Conservation (phyloP, 176 grass and related monocot genomes). For the Sorghum bicolor region Sorghum_bicolor_NCBIv3 NC_012876.2:57457001-57457500, state of each 20-base stretch:
- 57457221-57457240: constrained; percentile 54
- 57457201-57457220: constrained; percentile 45
- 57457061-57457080: constrained; percentile 48
- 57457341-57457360: constrained; percentile 52
- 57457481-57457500: too few species aligned
- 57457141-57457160: constrained; percentile 47
- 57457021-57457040: constrained; percentile 63
- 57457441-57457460: constrained; percentile 48
- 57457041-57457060: constrained; percentile 74
- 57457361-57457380: constrained; percentile 49
- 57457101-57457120: constrained; percentile 67
- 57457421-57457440: constrained; percentile 21
- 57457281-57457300: constrained; percentile 44
- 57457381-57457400: constrained; percentile 49
- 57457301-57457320: constrained; percentile 52
- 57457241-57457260: constrained; percentile 60
- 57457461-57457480: constrained; percentile 43
- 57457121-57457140: constrained; percentile 51
- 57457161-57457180: constrained; percentile 44
- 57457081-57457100: constrained; percentile 45
- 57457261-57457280: constrained; percentile 48
- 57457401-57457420: constrained; percentile 60
- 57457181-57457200: constrained; percentile 86
- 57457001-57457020: constrained; percentile 46
- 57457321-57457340: constrained; percentile 59